Conservation (phyloP, 1,284 basidiomycete species). For the Cryptococcus wingfieldii region DNA sequence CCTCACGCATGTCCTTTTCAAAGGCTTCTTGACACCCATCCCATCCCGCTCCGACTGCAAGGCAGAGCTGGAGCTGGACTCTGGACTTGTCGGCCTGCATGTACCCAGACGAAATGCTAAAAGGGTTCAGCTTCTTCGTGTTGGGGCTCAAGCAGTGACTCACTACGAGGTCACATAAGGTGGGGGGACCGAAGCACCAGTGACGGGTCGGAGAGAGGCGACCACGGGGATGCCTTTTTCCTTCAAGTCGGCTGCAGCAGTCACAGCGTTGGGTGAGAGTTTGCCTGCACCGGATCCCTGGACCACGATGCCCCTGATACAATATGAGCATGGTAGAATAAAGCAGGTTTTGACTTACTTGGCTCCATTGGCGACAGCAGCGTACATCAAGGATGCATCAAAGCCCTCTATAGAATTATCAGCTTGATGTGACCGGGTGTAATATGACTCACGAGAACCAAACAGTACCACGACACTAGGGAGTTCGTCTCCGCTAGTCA, state of each 20-base stretch:
- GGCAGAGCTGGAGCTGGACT: constrained; percentile 15
- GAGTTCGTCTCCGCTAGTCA: constrained; percentile 3
- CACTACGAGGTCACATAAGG: constrained; percentile 6
- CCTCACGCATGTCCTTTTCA: constrained; percentile 11
- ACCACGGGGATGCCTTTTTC: constrained; percentile 11
- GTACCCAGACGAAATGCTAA: constrained; percentile 14
- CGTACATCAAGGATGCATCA: constrained; percentile 13
- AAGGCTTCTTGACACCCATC: constrained; percentile 12
- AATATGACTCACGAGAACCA: constrained; percentile 7
- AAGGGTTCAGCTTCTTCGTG: not conserved
- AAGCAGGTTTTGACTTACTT: constrained; percentile 6
- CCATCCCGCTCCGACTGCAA: constrained; percentile 14
- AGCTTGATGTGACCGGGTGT: not conserved
- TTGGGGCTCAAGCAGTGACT: not conserved
- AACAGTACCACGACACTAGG: constrained; percentile 13
- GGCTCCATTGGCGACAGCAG: constrained; percentile 12
- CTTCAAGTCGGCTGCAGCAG: constrained; percentile 6
- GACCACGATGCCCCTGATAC: constrained; percentile 14
- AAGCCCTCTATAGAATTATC: constrained; percentile 6
- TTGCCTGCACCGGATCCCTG: constrained; percentile 14
- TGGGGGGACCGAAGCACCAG: constrained; percentile 9
- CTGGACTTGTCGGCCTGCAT: constrained; percentile 14
- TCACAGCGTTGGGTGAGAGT: constrained; percentile 2
- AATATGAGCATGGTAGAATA: not conserved
- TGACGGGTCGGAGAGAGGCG: constrained; percentile 9